Evolutionary conservation across 495 filamentous ascomycete species (phyloP).

Genomic region (Endocarpon pusillum): DNA sequence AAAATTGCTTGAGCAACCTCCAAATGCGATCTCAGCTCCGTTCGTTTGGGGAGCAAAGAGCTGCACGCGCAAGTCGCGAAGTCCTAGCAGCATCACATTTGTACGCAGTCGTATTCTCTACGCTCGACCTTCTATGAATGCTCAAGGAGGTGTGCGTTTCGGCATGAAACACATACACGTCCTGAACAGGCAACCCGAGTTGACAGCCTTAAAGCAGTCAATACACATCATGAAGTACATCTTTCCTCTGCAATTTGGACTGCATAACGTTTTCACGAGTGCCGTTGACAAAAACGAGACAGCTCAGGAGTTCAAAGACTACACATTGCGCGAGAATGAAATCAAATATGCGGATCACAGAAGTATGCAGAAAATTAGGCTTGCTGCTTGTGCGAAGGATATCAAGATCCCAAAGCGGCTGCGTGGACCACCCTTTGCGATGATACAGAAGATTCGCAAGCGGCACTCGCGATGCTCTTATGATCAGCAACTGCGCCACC

Average conservation of each 20-base stretch:
- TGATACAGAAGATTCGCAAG: slow-evolving; percentile 52
- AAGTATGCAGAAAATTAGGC: not conserved
- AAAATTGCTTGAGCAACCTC: not conserved
- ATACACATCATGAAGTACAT: slow-evolving; percentile 77
- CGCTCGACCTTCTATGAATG: slow-evolving; percentile 49
- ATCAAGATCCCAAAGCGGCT: slow-evolving; percentile 58
- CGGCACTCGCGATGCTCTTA: slow-evolving; percentile 64
- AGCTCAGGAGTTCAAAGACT: slow-evolving; percentile 58
- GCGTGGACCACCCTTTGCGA: slow-evolving; percentile 35
- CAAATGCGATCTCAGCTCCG: not conserved
- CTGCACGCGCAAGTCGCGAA: slow-evolving; percentile 4
- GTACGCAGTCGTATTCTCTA: slow-evolving; percentile 78
- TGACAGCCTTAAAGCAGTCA: slow-evolving; percentile 30
- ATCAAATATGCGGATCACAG: slow-evolving; percentile 26
- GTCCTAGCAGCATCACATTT: slow-evolving; percentile 51
- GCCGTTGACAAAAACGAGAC: slow-evolving; percentile 44
- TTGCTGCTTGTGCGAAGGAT: not conserved
- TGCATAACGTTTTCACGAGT: slow-evolving; percentile 83
- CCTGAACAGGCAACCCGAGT: slow-evolving; percentile 52
- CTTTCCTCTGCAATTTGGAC: slow-evolving; percentile 75
- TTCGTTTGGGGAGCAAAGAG: not conserved
- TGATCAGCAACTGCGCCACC: slow-evolving; percentile 52
- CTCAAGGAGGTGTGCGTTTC: slow-evolving; percentile 46
- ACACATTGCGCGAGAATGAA: slow-evolving; percentile 68
- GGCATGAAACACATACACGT: slow-evolving; percentile 81